Conservation (phyloP, 2,329 filamentous ascomycete species). For the Grosmannia huntii region DNA sequence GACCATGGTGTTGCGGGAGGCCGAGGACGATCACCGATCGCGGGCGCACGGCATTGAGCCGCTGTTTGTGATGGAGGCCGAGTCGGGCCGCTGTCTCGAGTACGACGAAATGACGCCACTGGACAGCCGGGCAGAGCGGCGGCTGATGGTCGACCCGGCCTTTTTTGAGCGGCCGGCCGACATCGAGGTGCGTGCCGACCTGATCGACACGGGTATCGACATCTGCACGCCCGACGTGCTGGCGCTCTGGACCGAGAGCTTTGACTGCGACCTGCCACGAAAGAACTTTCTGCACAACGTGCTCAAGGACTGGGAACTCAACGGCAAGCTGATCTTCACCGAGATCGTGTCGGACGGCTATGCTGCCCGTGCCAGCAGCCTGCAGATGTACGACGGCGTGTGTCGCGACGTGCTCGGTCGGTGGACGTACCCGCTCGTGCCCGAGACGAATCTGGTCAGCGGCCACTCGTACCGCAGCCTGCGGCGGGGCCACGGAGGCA, state of each 20-base stretch:
- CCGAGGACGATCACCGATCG: slow-evolving; percentile 62
- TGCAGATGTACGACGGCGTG: slow-evolving; percentile 82
- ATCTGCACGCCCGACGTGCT: slow-evolving; percentile 95
- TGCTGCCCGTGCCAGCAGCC: slow-evolving; percentile 70
- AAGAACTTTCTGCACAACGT: slow-evolving; percentile 72
- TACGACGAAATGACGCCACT: slow-evolving; percentile 81
- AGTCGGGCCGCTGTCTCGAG: slow-evolving; percentile 70
- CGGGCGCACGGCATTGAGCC: slow-evolving; percentile 65
- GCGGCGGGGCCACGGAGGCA: slow-evolving; percentile 29
- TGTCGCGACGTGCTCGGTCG: slow-evolving; percentile 74
- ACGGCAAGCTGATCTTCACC: slow-evolving; percentile 91
- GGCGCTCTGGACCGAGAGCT: slow-evolving; percentile 91
- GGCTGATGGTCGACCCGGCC: slow-evolving; percentile 63
- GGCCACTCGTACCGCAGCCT: slow-evolving; percentile 64
- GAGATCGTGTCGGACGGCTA: slow-evolving; percentile 72
- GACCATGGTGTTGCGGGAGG: slow-evolving; percentile 83
- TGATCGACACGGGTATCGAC: slow-evolving; percentile 90
- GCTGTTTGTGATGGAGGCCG: slow-evolving; percentile 75
- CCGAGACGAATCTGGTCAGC: slow-evolving; percentile 73
- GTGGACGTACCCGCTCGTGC: slow-evolving; percentile 81
- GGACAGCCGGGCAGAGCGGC: slow-evolving; percentile 40
- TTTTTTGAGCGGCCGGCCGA: slow-evolving; percentile 56
- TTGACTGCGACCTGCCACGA: slow-evolving; percentile 67
- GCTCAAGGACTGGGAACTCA: slow-evolving; percentile 91
- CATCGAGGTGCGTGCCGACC: slow-evolving; percentile 71